Base-by-base conservation (phyloP, 495 filamentous ascomycete species). In the Aspergillus avenaceus region DNA sequence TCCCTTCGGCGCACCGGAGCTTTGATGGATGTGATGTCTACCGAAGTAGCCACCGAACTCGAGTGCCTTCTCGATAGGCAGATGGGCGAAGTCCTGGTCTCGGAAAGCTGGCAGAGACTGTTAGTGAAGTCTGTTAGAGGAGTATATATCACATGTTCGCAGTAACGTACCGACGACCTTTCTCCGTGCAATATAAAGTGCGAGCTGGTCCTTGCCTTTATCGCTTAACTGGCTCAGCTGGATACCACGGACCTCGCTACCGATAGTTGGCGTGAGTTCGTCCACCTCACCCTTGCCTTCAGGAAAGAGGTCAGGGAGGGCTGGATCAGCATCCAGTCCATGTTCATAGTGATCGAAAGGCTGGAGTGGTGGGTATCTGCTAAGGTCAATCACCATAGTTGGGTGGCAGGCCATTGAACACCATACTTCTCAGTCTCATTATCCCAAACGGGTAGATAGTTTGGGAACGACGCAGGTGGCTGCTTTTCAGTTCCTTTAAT, bases 361-460 rank as follows among this genome's bases (percentile, higher is more conserved):
- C n/a, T 61, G 53, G 21, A 74, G 57, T 13, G 72, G 71, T 21
- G 74, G 62, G 27, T 74, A 76, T 65, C 72, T 75, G 40, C 24
- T 13, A 2, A 27, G 18, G 2, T 52, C 49, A 52, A 45, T 40
- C 3, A 31, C 22, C 8, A 27, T 41, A 2, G 0, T 16, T 7
- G 22, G 11, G 13, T 11, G 34, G 25, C 26, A 24, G 31, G 22
- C 24, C 21, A n/a, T 23, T 24, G 23, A 18, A 14, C 24, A 19
- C 28, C 43, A 40, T 60, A 73, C 70, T 66, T 65, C 46, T 61
- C 62, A 7, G 67, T 75, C 60, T 75, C 64, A 56, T 75, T 82
- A 55, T 87, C 77, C 86, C 86, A 91, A 2, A 82, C 84, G 8
- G 87, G 86, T 9, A 92, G 77, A 63, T 92, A 92, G 60, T 91